phyloP scores from a whole-genome alignment of 164 flowering plant species.

The Pachysandra terminalis region DNA sequence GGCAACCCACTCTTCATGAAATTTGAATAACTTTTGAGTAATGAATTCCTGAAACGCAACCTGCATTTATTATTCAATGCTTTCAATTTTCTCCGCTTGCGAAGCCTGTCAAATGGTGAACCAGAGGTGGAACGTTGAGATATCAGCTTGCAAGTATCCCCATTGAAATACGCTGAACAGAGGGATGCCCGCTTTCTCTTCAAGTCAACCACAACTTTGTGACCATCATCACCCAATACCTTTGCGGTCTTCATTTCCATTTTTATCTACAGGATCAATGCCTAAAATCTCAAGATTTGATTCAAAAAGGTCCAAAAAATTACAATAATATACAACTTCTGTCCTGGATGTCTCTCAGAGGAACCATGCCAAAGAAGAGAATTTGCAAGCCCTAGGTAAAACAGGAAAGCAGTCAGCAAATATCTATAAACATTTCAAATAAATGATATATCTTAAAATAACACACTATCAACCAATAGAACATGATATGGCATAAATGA shows the following conservation, averaged over 20 bases:
- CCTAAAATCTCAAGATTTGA: constrained; percentile 26
- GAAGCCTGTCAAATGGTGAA: constrained; percentile 24
- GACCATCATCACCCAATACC: constrained; percentile 79
- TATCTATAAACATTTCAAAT: neutral
- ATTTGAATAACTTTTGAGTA: constrained; percentile 51
- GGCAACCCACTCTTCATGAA: constrained; percentile 61
- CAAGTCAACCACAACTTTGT: constrained; percentile 29
- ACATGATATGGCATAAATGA: too few relatives aligned
- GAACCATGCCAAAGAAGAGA: constrained; percentile 11
- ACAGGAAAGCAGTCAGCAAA: constrained; percentile 1
- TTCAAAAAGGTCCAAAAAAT: constrained; percentile 12
- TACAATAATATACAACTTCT: constrained; percentile 5
- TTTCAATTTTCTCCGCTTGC: constrained; percentile 47
- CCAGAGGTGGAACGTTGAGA: constrained; percentile 17
- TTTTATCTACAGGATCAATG: constrained; percentile 40
- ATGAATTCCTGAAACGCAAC: constrained; percentile 30
- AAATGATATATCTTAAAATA: too few relatives aligned
- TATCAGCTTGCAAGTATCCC: constrained; percentile 24
- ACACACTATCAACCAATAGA: too few relatives aligned
- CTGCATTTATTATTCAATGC: constrained; percentile 31
- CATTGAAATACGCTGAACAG: constrained; percentile 4
- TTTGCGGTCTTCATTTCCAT: constrained; percentile 72
- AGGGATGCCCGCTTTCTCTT: constrained; percentile 57
- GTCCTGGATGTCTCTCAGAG: constrained; percentile 10
- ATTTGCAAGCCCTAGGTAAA: constrained; percentile 17